These are phyloP conservation scores for Epichloe aotearoae DNA, from an alignment of 2,329 filamentous ascomycete genomes.

Conservation along the genomic window DNA sequence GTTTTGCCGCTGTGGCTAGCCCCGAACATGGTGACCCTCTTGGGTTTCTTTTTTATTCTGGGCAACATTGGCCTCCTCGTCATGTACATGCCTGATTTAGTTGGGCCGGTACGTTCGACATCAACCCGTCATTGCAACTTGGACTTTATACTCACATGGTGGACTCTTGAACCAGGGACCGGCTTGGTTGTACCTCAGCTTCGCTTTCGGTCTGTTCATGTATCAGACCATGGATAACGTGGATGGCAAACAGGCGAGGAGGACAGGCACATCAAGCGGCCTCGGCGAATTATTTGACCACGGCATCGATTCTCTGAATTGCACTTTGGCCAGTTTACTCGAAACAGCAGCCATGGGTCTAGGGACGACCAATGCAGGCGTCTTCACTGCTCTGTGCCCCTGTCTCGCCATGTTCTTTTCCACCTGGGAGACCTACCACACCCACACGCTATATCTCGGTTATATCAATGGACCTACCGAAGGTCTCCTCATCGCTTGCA, in stretches of 20 bases:
- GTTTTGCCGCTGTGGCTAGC: constrained; percentile 90
- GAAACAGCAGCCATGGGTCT: constrained; percentile 90
- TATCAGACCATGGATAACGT: constrained; percentile 99
- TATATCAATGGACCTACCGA: constrained; percentile 97
- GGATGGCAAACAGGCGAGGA: constrained; percentile 90
- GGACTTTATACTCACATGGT: not conserved
- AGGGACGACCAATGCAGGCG: constrained; percentile 69
- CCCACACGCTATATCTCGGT: constrained; percentile 89
- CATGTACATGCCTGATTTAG: constrained; percentile 75
- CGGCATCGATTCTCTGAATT: constrained; percentile 96
- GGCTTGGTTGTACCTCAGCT: constrained; percentile 89
- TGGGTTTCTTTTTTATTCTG: constrained; percentile 95
- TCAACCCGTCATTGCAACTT: not conserved
- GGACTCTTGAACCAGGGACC: constrained; percentile 44
- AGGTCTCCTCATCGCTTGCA: constrained; percentile 77
- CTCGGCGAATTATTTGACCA: constrained; percentile 97
- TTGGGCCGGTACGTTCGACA: constrained; percentile 59
- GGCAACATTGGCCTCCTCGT: constrained; percentile 64
- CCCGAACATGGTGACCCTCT: constrained; percentile 90
- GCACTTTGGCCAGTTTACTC: constrained; percentile 79
- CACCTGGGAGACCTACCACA: constrained; percentile 99
- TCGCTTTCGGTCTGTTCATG: constrained; percentile 93
- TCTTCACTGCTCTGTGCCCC: constrained; percentile 83
- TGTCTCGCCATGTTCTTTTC: constrained; percentile 98
- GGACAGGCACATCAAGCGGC: constrained; percentile 88